Evolutionary conservation across 78 protist genomes (phyloP).

Genomic region (Dictyostelium citrinum): DNA sequence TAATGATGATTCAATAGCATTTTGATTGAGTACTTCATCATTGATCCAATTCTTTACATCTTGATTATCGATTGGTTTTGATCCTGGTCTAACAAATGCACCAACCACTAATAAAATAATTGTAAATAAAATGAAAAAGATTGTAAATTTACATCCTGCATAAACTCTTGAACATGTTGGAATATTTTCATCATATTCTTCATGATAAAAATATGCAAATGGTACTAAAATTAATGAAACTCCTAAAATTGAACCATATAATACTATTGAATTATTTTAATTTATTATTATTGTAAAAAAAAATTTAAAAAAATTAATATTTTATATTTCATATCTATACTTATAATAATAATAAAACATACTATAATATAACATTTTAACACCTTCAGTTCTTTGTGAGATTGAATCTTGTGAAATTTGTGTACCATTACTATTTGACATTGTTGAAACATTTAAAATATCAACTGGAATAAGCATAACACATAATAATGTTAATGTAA

Average conservation of each 20-base stretch:
- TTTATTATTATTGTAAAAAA: no score
- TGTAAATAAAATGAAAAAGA: slow-evolving; percentile 43
- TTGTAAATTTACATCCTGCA: slow-evolving; percentile 76
- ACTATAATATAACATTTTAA: slow-evolving; percentile 71
- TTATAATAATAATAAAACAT: background rate
- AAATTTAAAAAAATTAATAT: no score
- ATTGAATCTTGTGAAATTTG: slow-evolving; percentile 13
- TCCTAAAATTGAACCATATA: slow-evolving; percentile 55
- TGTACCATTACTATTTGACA: slow-evolving; percentile 53
- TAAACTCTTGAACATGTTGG: slow-evolving; percentile 27
- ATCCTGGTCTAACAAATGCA: slow-evolving; percentile 44
- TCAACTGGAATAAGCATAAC: slow-evolving; percentile 80
- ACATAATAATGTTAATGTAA: slow-evolving; percentile 62
- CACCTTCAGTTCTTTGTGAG: background rate
- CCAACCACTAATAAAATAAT: slow-evolving; percentile 77
- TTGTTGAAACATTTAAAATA: slow-evolving; percentile 53
- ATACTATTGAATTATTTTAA: background rate
- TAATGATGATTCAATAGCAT: slow-evolving; percentile 32
- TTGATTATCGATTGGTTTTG: slow-evolving; percentile 11
- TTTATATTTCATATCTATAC: background rate
- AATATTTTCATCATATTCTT: slow-evolving; percentile 77
- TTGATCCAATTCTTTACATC: slow-evolving; percentile 45
- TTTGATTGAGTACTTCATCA: slow-evolving; percentile 43
- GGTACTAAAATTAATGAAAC: slow-evolving; percentile 72
- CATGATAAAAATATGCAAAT: slow-evolving; percentile 81